Conservation (phyloP, 768 basidiomycete genomes). For the Trametes gibbosa region DNA sequence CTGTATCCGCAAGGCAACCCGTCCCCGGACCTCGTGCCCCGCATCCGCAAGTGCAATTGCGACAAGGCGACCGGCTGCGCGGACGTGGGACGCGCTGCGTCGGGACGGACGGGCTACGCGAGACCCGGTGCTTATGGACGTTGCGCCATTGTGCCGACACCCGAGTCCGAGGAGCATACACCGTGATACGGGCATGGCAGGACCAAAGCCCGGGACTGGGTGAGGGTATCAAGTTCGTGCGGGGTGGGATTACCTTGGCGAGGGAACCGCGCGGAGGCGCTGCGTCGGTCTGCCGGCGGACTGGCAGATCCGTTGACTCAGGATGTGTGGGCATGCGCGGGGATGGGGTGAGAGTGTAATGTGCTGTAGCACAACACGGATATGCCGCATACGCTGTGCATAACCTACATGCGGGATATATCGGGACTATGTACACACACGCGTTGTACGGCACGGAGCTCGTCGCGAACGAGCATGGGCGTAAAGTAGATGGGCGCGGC, state of each 20-base stretch:
- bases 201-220: not conserved
- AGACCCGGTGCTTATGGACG: not conserved
- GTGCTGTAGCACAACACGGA: not conserved
- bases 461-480: not conserved
- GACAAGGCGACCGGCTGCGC: slow-evolving; percentile 26
- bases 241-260: not conserved
- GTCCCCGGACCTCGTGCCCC: slow-evolving; percentile 18
- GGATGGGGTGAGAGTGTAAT: not conserved
- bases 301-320: not conserved
- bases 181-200: slow-evolving; percentile 4
- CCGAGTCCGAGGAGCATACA: slow-evolving; percentile 3
- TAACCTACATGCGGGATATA: not conserved
- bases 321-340: not conserved
- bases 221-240: not conserved
- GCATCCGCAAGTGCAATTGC: too few relatives aligned
- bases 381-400: too few relatives aligned
- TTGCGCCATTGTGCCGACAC: not conserved
- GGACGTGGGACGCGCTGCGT: not conserved
- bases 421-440: not conserved
- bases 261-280: not conserved
- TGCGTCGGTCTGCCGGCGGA: not conserved
- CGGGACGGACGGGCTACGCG: not conserved
- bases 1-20: too few relatives aligned
- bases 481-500: not conserved
- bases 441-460: not conserved